Conservation (phyloP, 1,284 basidiomycete genomes). For the Pseudomicrostroma phylloplanum region DNA sequence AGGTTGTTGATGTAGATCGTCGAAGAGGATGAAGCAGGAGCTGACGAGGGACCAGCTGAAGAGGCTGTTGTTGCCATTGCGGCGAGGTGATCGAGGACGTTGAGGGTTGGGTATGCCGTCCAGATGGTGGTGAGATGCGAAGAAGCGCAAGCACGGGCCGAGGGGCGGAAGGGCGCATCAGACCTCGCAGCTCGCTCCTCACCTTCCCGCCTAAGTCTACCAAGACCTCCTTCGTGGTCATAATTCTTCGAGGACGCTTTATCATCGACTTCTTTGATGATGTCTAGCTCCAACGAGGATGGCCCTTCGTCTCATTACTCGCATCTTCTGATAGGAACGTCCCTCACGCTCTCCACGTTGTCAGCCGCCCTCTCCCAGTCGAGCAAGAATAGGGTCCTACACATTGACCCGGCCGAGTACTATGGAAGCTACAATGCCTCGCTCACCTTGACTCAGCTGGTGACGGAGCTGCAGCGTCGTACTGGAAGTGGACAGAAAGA, state of each 20-base stretch:
- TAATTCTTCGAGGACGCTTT: too few relatives aligned
- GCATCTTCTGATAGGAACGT: conserved; percentile 71
- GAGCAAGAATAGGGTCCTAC: conserved; percentile 70
- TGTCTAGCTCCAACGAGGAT: too few relatives aligned
- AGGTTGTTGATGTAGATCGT: conserved; percentile 95
- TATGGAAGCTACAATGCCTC: conserved; percentile 81
- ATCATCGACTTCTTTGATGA: too few relatives aligned
- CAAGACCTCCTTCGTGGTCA: too few relatives aligned
- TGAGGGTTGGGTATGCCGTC: too few relatives aligned
- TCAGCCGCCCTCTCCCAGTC: conserved; percentile 67
- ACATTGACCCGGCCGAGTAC: conserved; percentile 75
- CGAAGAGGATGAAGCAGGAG: conserved; percentile 16
- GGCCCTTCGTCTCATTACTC: background rate
- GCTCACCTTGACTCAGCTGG: conserved; percentile 72
- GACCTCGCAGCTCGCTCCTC: too few relatives aligned
- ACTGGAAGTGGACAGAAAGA: conserved; percentile 32
- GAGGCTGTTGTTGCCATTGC: background rate
- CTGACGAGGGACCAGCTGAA: background rate
- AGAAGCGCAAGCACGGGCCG: too few relatives aligned
- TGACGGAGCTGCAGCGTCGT: conserved; percentile 57
- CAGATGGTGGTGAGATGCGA: too few relatives aligned
- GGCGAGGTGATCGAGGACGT: background rate
- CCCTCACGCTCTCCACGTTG: conserved; percentile 61
- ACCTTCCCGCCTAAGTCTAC: too few relatives aligned
- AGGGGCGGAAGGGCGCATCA: too few relatives aligned